Evolutionary conservation across 495 filamentous ascomycete species (phyloP).

Genomic region (Penicillium pulvis): DNA sequence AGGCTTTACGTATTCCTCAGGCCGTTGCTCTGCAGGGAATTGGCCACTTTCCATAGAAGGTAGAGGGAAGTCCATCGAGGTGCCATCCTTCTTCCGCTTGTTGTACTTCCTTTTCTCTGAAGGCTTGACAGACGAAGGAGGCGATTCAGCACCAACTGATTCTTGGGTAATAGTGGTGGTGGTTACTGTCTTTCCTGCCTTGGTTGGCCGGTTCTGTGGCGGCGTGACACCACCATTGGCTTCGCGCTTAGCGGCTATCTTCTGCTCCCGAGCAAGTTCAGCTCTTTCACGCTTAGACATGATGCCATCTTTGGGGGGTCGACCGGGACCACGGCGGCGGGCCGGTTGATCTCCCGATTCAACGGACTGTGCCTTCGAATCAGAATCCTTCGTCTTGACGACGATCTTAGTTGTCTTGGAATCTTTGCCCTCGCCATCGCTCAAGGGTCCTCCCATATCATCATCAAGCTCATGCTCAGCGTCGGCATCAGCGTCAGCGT

Average conservation of each 20-base stretch:
- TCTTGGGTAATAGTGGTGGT: constrained; percentile 23
- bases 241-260: constrained; percentile 50
- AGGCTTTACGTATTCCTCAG: constrained; percentile 46
- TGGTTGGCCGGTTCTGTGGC: constrained; percentile 38
- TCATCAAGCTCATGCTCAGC: constrained; percentile 40
- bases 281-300: constrained; percentile 85
- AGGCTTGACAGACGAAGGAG: constrained; percentile 45
- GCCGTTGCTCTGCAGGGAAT: constrained; percentile 42
- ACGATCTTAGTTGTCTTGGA: constrained; percentile 40
- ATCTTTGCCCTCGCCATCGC: constrained; percentile 39
- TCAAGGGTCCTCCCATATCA: constrained; percentile 36
- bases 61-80: constrained; percentile 42
- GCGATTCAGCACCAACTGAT: constrained; percentile 53
- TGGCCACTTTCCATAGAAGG: constrained; percentile 51
- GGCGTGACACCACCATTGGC: constrained; percentile 48
- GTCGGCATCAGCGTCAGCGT: constrained; percentile 20
- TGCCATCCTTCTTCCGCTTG: constrained; percentile 65
- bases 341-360: constrained; percentile 49
- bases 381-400: constrained; percentile 43
- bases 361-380: constrained; percentile 36
- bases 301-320: constrained; percentile 89
- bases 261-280: constrained; percentile 64
- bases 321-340: constrained; percentile 79
- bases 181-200: constrained; percentile 55
- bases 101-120: constrained; percentile 76